These are phyloP conservation scores for Neospermospora avenae DNA, from an alignment of 2,329 filamentous ascomycete species.

Conservation along the genomic window DNA sequence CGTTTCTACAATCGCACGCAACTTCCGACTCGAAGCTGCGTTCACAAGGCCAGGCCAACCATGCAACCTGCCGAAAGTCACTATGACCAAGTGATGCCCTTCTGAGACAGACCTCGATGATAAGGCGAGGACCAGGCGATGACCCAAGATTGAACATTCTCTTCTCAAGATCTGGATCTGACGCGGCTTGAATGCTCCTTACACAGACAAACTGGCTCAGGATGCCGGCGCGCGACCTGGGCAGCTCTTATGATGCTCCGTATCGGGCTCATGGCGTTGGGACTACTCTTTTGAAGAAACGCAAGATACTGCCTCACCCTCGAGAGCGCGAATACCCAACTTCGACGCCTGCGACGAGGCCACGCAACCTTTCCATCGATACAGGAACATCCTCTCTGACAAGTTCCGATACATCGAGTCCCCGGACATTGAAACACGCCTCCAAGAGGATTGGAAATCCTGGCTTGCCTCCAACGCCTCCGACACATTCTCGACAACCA, in stretches of 20 bases:
- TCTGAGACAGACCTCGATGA: slow-evolving; percentile 16
- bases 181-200: slow-evolving; percentile 33
- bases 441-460: slow-evolving; percentile 36
- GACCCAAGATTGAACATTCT: slow-evolving; percentile 17
- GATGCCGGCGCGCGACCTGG: slow-evolving; percentile 33
- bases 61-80: slow-evolving; percentile 21
- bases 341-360: slow-evolving; percentile 22
- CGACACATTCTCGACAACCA: slow-evolving; percentile 56
- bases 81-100: slow-evolving; percentile 24
- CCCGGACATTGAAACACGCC: slow-evolving; percentile 33
- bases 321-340: slow-evolving; percentile 22
- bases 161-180: slow-evolving; percentile 3
- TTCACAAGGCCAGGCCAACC: slow-evolving; percentile 12
- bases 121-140: slow-evolving; percentile 15
- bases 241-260: slow-evolving; percentile 29
- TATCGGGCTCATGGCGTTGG: slow-evolving; percentile 26
- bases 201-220: slow-evolving; percentile 36
- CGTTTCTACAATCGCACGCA: not conserved
- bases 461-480: slow-evolving; percentile 60
- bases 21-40: not conserved
- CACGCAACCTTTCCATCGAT: slow-evolving; percentile 28
- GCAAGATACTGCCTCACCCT: slow-evolving; percentile 35
- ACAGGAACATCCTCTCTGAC: slow-evolving; percentile 25
- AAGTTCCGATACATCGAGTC: slow-evolving; percentile 33
- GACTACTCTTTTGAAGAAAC: slow-evolving; percentile 33